Conservation (phyloP, 768 basidiomycete species). For the Tulasnella sp. region DNA sequence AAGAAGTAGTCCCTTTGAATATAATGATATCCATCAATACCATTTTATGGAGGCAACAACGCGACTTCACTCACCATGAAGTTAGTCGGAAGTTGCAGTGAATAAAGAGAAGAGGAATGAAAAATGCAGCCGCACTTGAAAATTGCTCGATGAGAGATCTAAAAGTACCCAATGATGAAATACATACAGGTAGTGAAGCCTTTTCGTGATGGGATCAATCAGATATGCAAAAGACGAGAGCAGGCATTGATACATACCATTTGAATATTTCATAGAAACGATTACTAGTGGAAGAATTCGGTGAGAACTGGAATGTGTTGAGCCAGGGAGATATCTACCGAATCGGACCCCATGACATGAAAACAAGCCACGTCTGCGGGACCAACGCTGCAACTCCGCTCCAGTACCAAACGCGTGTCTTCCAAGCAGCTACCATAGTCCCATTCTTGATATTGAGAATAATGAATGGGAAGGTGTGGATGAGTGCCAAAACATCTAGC, state of each 20-base stretch:
- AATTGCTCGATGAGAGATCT: neutral
- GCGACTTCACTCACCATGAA: constrained; percentile 20
- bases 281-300: constrained; percentile 24
- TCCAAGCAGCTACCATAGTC: constrained; percentile 21
- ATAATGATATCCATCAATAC: no score
- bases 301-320: no score
- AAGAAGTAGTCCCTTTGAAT: constrained; percentile 24
- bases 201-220: no score
- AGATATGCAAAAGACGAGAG: no score
- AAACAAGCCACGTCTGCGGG: constrained; percentile 21
- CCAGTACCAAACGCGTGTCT: constrained; percentile 23
- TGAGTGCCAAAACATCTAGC: constrained; percentile 26
- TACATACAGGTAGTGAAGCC: neutral
- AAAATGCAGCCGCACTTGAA: constrained; percentile 25
- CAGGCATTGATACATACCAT: constrained; percentile 20
- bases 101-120: constrained; percentile 27
- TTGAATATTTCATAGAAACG: constrained; percentile 28
- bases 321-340: constrained; percentile 23
- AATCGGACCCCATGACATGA: constrained; percentile 19
- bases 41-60: neutral
- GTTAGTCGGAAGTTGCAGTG: constrained; percentile 26
- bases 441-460: constrained; percentile 21
- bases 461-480: constrained; percentile 29
- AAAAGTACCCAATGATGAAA: no score
- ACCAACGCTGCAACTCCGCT: constrained; percentile 27